Evolutionary conservation across 2,329 filamentous ascomycete genomes (phyloP).

Genomic region (Byssochlamys sp.): DNA sequence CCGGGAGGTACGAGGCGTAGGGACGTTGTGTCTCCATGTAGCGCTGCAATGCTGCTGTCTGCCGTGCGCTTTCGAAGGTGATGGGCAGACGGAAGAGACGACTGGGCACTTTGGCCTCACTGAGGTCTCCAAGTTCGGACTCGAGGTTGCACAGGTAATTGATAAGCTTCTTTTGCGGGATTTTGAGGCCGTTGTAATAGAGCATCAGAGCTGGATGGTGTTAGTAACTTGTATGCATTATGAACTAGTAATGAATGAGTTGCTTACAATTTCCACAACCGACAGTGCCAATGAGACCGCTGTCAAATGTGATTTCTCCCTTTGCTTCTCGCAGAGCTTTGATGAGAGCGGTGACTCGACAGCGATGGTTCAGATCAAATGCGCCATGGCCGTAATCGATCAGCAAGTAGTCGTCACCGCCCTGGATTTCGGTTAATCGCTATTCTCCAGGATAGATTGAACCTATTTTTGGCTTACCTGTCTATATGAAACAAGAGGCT

Average conservation of each 20-base stretch:
- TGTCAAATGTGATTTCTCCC: slow-evolving; percentile 28
- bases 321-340: slow-evolving; percentile 33
- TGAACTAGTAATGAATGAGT: background rate
- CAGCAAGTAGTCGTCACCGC: slow-evolving; percentile 44
- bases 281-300: slow-evolving; percentile 42
- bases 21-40: slow-evolving; percentile 55
- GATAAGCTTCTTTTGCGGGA: slow-evolving; percentile 31
- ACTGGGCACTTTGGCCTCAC: slow-evolving; percentile 32
- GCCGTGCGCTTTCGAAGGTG: slow-evolving; percentile 30
- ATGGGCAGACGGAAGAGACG: slow-evolving; percentile 39
- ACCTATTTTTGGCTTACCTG: slow-evolving; percentile 17
- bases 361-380: slow-evolving; percentile 50
- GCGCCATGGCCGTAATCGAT: slow-evolving; percentile 50
- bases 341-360: slow-evolving; percentile 46
- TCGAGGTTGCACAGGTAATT: slow-evolving; percentile 29
- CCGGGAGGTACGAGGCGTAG: slow-evolving; percentile 53
- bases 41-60: slow-evolving; percentile 45
- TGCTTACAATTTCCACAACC: slow-evolving; percentile 36
- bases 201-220: slow-evolving; percentile 30
- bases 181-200: slow-evolving; percentile 36
- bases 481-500: slow-evolving; percentile 34
- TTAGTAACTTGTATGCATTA: background rate
- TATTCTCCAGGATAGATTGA: background rate
- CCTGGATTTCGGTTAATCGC: slow-evolving; percentile 27
- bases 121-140: slow-evolving; percentile 30